phyloP scores from a whole-genome alignment of 2,329 filamentous ascomycete species.

The Cladosporium oxysporum region DNA sequence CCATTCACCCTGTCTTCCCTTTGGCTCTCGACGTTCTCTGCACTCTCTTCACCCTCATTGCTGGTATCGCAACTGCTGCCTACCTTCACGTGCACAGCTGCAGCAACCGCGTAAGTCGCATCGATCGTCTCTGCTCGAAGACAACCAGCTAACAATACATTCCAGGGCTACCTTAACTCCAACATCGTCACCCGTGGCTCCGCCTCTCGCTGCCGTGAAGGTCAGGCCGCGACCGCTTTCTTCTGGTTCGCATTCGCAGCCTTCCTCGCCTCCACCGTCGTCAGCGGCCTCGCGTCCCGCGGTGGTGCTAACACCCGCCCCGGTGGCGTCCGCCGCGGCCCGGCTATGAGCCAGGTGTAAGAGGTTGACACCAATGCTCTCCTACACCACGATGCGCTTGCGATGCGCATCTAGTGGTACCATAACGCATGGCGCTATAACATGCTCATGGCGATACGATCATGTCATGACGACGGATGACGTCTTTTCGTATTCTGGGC shows the following conservation, averaged over 20 bases:
- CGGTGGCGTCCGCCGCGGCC: constrained; percentile 49
- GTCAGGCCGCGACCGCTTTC: constrained; percentile 74
- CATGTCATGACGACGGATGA: constrained; percentile 2
- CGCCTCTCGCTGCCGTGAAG: constrained; percentile 69
- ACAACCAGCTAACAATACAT: constrained; percentile 17
- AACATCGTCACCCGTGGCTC: constrained; percentile 51
- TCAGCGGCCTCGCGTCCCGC: constrained; percentile 58
- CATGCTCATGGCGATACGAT: not conserved
- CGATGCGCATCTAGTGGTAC: not conserved
- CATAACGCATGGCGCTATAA: not conserved
- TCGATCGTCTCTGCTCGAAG: not conserved
- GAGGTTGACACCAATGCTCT: not conserved
- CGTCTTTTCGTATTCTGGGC: constrained; percentile 11
- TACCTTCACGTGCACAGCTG: constrained; percentile 71
- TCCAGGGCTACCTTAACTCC: constrained; percentile 40
- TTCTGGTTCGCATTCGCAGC: constrained; percentile 75
- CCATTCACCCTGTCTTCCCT: constrained; percentile 53
- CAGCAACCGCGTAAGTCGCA: constrained; percentile 54
- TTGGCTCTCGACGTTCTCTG: constrained; percentile 61
- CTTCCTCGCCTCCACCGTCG: constrained; percentile 57
- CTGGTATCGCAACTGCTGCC: constrained; percentile 68
- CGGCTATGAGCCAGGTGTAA: constrained; percentile 60
- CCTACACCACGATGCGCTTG: not conserved
- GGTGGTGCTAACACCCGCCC: constrained; percentile 50
- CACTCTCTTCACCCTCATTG: constrained; percentile 69